These are phyloP conservation scores for Colletotrichum viniferum DNA, from an alignment of 2,329 filamentous ascomycete species.

Conservation along the genomic window DNA sequence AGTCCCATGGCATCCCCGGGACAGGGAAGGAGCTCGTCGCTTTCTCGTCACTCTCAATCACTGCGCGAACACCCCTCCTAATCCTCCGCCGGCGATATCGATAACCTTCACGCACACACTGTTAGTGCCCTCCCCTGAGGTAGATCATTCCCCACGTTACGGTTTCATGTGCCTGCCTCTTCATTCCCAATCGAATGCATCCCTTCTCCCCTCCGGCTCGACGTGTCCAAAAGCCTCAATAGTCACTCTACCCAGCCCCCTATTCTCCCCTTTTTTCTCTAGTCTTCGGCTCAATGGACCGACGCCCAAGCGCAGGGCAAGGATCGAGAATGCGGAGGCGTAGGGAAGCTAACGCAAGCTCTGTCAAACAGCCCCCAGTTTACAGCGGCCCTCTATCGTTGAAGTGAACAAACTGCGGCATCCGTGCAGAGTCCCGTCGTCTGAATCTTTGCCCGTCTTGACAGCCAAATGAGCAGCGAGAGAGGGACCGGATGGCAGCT, in stretches of 20 bases:
- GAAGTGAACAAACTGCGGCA: not conserved
- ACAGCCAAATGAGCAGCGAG: not conserved
- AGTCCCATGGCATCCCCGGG: not conserved
- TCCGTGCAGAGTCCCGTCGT: not conserved
- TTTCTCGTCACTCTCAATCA: not conserved
- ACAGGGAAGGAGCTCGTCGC: conserved; percentile 4
- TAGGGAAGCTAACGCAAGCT: not conserved
- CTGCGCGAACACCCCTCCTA: not conserved
- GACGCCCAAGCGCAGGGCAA: conserved; percentile 9
- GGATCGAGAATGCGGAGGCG: conserved; percentile 1
- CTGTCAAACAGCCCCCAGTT: conserved; percentile 1
- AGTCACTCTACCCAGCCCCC: not conserved
- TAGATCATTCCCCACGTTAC: conserved; percentile 18
- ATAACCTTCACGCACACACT: not conserved
- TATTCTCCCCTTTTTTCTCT: not conserved
- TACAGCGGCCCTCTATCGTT: not conserved
- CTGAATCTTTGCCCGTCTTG: not conserved
- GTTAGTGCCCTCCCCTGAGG: conserved; percentile 8
- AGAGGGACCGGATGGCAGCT: conserved; percentile 17
- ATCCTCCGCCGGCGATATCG: not conserved
- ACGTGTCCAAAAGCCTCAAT: not conserved
- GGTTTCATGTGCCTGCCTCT: conserved; percentile 9
- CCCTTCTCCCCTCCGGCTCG: not conserved
- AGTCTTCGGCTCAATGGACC: not conserved
- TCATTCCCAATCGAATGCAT: conserved; percentile 16